phyloP scores from a whole-genome alignment of 2,329 filamentous ascomycete species.

The Colletotrichum sp. region DNA sequence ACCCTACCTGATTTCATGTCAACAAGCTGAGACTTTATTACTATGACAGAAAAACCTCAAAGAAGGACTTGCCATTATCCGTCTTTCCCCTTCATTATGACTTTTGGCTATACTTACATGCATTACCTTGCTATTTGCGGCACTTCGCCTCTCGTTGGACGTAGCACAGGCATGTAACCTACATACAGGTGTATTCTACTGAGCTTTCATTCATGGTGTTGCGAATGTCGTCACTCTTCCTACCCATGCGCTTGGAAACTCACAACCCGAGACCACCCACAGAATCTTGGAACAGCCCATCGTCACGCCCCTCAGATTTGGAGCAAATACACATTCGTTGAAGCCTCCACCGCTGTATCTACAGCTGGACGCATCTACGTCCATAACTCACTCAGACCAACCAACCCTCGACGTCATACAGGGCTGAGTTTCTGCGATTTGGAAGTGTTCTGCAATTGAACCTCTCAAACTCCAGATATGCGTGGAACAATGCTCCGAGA shows the following conservation, averaged over 20 bases:
- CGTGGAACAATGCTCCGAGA: background rate
- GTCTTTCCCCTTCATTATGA: background rate
- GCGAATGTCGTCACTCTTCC: background rate
- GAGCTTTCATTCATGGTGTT: background rate
- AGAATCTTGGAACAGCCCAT: background rate
- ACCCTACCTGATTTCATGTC: background rate
- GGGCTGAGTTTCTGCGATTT: background rate
- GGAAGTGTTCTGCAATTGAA: background rate
- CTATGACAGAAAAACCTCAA: background rate
- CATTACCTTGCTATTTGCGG: background rate
- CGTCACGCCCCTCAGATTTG: background rate
- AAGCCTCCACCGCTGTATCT: background rate
- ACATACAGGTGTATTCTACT: rapidly evolving
- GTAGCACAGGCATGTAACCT: background rate
- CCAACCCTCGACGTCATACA: background rate
- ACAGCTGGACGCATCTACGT: background rate
- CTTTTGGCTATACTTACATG: background rate
- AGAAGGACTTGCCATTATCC: rapidly evolving
- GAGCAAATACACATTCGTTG: background rate
- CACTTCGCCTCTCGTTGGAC: background rate
- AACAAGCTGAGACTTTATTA: background rate
- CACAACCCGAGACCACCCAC: background rate
- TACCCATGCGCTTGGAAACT: background rate
- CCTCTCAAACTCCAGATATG: background rate
- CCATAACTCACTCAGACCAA: background rate